Evolutionary conservation across 2,329 filamentous ascomycete genomes (phyloP).

Genomic region (Leptographium wingfieldii): DNA sequence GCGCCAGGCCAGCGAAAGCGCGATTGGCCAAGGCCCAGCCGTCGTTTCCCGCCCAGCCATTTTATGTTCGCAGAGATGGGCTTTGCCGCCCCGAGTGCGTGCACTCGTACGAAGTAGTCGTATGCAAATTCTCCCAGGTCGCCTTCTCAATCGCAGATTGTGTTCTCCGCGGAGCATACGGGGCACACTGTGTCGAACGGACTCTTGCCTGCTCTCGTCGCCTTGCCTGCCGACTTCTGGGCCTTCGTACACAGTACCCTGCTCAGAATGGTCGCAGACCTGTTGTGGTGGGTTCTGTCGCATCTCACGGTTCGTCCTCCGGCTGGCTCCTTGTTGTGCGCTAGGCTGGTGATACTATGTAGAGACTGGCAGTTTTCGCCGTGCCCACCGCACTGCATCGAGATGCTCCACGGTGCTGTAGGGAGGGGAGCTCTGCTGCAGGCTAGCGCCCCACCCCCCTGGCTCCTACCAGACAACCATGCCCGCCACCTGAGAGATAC

Average conservation of each 20-base stretch:
- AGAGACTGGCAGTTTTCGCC: background rate
- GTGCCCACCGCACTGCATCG: background rate
- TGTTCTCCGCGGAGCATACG: too few species aligned
- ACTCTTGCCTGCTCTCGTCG: too few species aligned
- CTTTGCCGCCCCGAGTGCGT: too few species aligned
- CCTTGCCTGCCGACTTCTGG: background rate
- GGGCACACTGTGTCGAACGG: too few species aligned
- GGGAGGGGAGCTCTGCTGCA: background rate
- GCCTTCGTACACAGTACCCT: background rate
- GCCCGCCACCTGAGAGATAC: background rate
- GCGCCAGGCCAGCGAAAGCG: background rate
- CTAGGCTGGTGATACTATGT: background rate
- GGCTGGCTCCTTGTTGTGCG: constrained; percentile 7
- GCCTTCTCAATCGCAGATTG: too few species aligned
- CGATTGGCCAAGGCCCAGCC: background rate
- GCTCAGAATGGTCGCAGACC: constrained; percentile 2
- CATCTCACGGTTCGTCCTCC: constrained; percentile 7
- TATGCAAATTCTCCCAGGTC: too few species aligned
- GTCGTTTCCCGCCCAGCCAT: background rate
- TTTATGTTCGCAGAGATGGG: background rate
- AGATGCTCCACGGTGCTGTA: background rate
- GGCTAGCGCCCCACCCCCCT: background rate
- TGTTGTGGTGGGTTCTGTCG: constrained; percentile 4
- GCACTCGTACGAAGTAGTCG: too few species aligned
- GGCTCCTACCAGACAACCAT: background rate